A percentile compares a stretch with the other conserved stretches of the same genome.
phyloP scores from a whole-genome alignment of 1,139 yeast species.

The Torulaspora globosa region DNA sequence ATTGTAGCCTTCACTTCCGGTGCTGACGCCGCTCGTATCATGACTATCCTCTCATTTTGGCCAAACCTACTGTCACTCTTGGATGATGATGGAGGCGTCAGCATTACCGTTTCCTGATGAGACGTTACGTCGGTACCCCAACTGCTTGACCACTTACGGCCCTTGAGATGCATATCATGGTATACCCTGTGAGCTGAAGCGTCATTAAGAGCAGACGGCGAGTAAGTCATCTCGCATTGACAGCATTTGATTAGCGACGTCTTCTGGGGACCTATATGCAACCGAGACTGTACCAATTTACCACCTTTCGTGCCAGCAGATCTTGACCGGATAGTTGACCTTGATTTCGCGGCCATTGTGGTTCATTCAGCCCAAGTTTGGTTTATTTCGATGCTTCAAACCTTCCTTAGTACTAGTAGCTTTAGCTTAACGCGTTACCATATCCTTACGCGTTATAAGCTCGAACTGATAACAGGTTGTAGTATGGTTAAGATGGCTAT shows the following conservation, averaged over 20 bases:
- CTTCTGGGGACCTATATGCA: slow-evolving; percentile 17
- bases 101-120: neutral
- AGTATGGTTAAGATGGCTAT: neutral
- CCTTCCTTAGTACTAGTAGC: neutral
- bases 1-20: slow-evolving; percentile 31
- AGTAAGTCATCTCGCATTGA: slow-evolving; percentile 33
- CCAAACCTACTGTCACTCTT: neutral
- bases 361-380: neutral
- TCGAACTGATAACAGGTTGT: neutral
- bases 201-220: slow-evolving; percentile 23
- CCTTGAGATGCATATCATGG: slow-evolving; percentile 31
- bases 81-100: slow-evolving; percentile 20
- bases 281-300: slow-evolving; percentile 24
- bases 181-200: slow-evolving; percentile 23
- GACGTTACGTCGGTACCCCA: slow-evolving; percentile 27
- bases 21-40: slow-evolving; percentile 22
- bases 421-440: slow-evolving; percentile 1
- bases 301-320: slow-evolving; percentile 6
- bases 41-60: slow-evolving; percentile 22
- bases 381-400: neutral
- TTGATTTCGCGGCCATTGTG: slow-evolving; percentile 1
- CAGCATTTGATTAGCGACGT: slow-evolving; percentile 22
- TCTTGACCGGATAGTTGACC: neutral
- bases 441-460: neutral
- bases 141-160: slow-evolving; percentile 30